phyloP scores from a whole-genome alignment of 352 stramenopile species.

The Detonula confervacea region DNA sequence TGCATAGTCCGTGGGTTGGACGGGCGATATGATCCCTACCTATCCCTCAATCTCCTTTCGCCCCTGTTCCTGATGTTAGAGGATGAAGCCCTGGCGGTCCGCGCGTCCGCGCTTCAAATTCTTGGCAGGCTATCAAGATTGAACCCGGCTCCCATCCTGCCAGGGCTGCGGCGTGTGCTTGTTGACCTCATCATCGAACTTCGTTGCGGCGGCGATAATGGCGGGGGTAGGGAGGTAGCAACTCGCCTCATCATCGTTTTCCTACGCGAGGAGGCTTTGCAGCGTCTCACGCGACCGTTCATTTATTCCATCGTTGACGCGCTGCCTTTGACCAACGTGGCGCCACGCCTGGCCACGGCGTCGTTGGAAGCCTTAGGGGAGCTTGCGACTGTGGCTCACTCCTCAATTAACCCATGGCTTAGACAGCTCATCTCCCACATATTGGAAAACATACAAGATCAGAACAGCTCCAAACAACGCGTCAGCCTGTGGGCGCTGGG shows the following conservation, averaged over 20 bases:
- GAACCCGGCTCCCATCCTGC: conserved; percentile 96
- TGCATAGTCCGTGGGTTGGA: conserved; percentile 94
- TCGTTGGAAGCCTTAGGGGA: conserved; percentile 90
- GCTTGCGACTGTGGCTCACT: conserved; percentile 90
- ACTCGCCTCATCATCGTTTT: conserved; percentile 86
- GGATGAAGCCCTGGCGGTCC: conserved; percentile 91
- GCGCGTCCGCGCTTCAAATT: conserved; percentile 91
- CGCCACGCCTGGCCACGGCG: conserved; percentile 85
- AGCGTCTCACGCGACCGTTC: conserved; percentile 84
- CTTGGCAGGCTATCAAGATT: conserved; percentile 91
- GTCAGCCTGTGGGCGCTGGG: conserved; percentile 95
- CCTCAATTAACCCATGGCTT: conserved; percentile 92
- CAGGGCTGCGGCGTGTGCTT: conserved; percentile 92
- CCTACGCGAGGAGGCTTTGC: conserved; percentile 79
- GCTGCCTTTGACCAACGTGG: conserved; percentile 87
- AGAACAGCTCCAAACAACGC: conserved; percentile 94
- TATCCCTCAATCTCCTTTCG: conserved; percentile 93
- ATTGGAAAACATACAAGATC: conserved; percentile 95
- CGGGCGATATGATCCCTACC: conserved; percentile 91
- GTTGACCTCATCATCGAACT: conserved; percentile 95
- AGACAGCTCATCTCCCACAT: conserved; percentile 95
- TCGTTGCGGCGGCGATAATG: conserved; percentile 88
- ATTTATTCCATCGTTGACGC: conserved; percentile 90
- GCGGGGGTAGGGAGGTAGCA: conserved; percentile 87
- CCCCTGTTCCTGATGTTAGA: conserved; percentile 95